These are phyloP conservation scores for Oenanthe javanica DNA, from an alignment of 140 eudicot genomes.

Conservation along the genomic window DNA sequence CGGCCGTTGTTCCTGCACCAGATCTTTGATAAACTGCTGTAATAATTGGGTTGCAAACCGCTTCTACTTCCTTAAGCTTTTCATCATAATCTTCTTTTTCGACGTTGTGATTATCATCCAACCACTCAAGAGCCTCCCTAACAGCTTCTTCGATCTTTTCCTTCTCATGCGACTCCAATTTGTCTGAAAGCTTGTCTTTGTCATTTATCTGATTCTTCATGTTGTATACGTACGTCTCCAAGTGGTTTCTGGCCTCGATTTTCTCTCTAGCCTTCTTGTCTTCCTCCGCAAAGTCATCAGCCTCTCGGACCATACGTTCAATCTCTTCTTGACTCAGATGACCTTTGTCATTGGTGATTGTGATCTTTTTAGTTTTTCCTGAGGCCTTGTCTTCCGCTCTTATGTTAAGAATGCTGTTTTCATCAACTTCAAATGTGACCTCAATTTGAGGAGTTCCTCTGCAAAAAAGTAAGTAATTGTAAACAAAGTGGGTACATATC, in stretches of 20 bases:
- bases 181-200: slow-evolving; percentile 8
- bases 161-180: not conserved
- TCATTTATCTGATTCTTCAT: slow-evolving; percentile 9
- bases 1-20: not conserved
- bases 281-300: slow-evolving; percentile 1
- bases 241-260: not conserved
- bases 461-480: not conserved
- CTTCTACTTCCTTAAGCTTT: slow-evolving; percentile 1
- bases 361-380: not conserved
- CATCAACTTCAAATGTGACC: slow-evolving; percentile 2
- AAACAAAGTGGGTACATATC: not conserved
- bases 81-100: slow-evolving; percentile 6
- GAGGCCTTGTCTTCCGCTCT: slow-evolving; percentile 4
- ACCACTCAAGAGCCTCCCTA: slow-evolving; percentile 2
- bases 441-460: slow-evolving; percentile 6
- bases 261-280: not conserved
- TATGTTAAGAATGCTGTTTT: slow-evolving; percentile 2
- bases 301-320: not conserved
- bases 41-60: slow-evolving; percentile 3
- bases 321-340: not conserved
- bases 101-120: not conserved
- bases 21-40: not conserved
- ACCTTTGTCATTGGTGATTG: not conserved
- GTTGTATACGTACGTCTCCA: not conserved
- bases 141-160: slow-evolving; percentile 6